A percentile compares a stretch with the other conserved stretches of the same genome.
Evolutionary conservation across 2,329 filamentous ascomycete genomes (phyloP).

Genomic region (Tolypocladium endophyticum): DNA sequence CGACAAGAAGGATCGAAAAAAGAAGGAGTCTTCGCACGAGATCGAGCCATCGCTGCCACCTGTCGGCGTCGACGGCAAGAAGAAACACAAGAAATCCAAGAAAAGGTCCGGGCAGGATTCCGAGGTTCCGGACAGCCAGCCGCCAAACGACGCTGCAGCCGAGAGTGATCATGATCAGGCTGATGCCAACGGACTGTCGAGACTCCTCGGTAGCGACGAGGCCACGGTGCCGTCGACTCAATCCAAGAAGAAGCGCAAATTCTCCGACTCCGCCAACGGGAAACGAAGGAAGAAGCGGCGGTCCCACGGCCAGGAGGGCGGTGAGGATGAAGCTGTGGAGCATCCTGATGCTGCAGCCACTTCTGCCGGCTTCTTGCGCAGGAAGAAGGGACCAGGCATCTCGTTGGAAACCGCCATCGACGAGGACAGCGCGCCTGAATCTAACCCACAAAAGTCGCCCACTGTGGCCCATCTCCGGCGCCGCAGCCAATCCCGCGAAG

Average conservation of each 20-base stretch:
- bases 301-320: slow-evolving; percentile 10
- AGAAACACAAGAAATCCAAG: slow-evolving; percentile 16
- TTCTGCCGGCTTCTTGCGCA: slow-evolving; percentile 5
- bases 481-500: slow-evolving; percentile 14
- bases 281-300: slow-evolving; percentile 23
- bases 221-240: slow-evolving; percentile 9
- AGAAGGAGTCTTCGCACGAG: slow-evolving; percentile 9
- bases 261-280: slow-evolving; percentile 16
- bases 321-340: slow-evolving; percentile 5
- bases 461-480: slow-evolving; percentile 14
- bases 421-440: slow-evolving; percentile 9
- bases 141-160: neutral
- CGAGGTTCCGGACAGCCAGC: slow-evolving; percentile 4
- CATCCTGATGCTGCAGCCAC: neutral
- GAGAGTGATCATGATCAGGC: neutral
- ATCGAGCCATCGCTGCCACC: slow-evolving; percentile 7
- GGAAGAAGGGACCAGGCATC: slow-evolving; percentile 1
- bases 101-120: slow-evolving; percentile 6
- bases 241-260: slow-evolving; percentile 22
- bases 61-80: slow-evolving; percentile 9
- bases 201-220: slow-evolving; percentile 8
- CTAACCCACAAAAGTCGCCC: slow-evolving; percentile 15
- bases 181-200: slow-evolving; percentile 3
- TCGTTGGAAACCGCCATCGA: slow-evolving; percentile 6
- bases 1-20: slow-evolving; percentile 21